These are phyloP conservation scores for Pseudogymnoascus sp. DNA, from an alignment of 2,329 filamentous ascomycete genomes.

Conservation along the genomic window DNA sequence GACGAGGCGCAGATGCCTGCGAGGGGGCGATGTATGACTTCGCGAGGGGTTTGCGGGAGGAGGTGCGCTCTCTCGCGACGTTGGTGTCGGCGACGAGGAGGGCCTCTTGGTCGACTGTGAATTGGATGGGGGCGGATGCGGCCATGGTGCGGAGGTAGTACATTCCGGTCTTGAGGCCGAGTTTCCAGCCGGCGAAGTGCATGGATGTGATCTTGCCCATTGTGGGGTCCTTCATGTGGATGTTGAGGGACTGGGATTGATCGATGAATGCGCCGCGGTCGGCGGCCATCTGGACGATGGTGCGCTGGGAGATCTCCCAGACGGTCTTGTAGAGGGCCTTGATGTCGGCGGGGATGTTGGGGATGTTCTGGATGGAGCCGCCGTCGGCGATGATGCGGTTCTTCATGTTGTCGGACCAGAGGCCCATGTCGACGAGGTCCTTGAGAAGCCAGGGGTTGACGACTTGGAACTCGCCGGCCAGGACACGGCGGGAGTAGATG, in stretches of 20 bases:
- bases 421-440: slow-evolving; percentile 92
- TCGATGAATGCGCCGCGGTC: slow-evolving; percentile 98
- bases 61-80: slow-evolving; percentile 53
- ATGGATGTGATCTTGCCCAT: slow-evolving; percentile 99
- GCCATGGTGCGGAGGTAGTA: slow-evolving; percentile 99
- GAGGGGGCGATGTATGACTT: slow-evolving; percentile 32
- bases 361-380: slow-evolving; percentile 92
- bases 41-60: slow-evolving; percentile 63
- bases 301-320: slow-evolving; percentile 97
- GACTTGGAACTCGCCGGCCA: slow-evolving; percentile 98
- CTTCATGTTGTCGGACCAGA: slow-evolving; percentile 99
- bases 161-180: slow-evolving; percentile 99
- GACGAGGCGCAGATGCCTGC: slow-evolving; percentile 55
- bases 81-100: slow-evolving; percentile 81
- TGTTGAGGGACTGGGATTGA: slow-evolving; percentile 98
- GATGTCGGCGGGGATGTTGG: slow-evolving; percentile 91
- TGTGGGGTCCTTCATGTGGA: slow-evolving; percentile 97
- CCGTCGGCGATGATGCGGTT: slow-evolving; percentile 98
- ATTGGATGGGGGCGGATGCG: slow-evolving; percentile 93
- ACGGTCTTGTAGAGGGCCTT: slow-evolving; percentile 99
- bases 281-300: slow-evolving; percentile 93
- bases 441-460: slow-evolving; percentile 99
- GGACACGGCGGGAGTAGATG: slow-evolving; percentile 96
- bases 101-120: slow-evolving; percentile 95
- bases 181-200: slow-evolving; percentile 99